A percentile compares a stretch with the other conserved stretches of the same genome.
Conservation (phyloP, 345 rosid species). For the Eucalyptus marginata region DNA sequence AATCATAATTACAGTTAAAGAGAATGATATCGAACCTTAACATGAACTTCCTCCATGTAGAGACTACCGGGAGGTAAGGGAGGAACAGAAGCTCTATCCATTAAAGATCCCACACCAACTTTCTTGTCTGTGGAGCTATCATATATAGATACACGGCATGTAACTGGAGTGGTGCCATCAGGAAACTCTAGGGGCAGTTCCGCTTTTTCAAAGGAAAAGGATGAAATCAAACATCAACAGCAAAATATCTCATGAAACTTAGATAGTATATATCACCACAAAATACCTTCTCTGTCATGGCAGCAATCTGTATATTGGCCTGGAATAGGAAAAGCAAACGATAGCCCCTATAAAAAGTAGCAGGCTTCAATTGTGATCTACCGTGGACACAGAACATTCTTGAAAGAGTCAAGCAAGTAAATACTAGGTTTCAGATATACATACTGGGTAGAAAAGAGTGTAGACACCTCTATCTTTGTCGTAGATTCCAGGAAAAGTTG, state of each 20-base stretch:
- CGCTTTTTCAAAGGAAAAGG: constrained; percentile 26
- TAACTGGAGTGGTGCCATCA: constrained; percentile 96
- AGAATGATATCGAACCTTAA: constrained; percentile 47
- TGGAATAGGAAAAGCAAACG: constrained; percentile 95
- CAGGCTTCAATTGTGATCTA: not conserved
- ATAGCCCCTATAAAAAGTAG: constrained; percentile 57
- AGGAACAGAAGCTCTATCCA: constrained; percentile 86
- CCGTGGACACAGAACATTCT: not conserved
- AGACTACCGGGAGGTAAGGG: constrained; percentile 65
- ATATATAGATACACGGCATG: constrained; percentile 88
- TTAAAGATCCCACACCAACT: constrained; percentile 75
- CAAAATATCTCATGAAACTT: not conserved
- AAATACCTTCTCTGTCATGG: constrained; percentile 74
- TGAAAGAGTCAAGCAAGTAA: not conserved
- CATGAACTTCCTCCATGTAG: constrained; percentile 93
- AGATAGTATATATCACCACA: not conserved
- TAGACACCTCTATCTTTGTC: constrained; percentile 87
- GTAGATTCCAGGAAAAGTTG: constrained; percentile 87
- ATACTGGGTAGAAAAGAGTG: constrained; percentile 84
- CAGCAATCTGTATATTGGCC: constrained; percentile 77
- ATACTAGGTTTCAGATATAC: not conserved
- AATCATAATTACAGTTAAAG: not conserved
- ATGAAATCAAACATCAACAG: not conserved
- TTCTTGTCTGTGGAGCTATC: constrained; percentile 74
- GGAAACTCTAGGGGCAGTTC: constrained; percentile 95